Evolutionary conservation across 306 rosid species (phyloP).

Genomic region (Ceratonia siliqua): DNA sequence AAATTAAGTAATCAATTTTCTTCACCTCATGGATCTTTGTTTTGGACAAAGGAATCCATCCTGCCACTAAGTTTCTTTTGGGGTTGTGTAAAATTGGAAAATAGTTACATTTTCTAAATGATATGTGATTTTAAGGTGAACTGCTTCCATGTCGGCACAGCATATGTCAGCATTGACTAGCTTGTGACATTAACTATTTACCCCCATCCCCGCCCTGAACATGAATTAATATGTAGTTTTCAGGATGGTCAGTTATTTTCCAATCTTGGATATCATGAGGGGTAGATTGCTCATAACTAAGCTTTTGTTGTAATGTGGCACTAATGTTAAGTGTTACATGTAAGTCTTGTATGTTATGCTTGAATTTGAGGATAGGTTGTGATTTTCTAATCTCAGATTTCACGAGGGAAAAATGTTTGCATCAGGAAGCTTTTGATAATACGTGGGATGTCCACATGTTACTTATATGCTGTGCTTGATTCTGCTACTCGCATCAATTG

Average conservation of each 20-base stretch:
- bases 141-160: background rate
- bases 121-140: background rate
- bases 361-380: background rate
- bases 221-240: background rate
- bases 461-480: constrained; percentile 11
- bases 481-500: background rate
- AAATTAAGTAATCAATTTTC: background rate
- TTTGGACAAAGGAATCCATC: background rate
- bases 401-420: background rate
- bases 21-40: background rate
- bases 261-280: background rate
- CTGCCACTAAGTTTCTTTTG: background rate
- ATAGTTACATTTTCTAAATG: background rate
- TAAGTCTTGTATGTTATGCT: background rate
- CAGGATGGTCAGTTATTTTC: background rate
- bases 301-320: background rate
- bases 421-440: background rate
- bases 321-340: background rate
- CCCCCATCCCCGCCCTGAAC: background rate
- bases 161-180: background rate
- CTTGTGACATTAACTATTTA: background rate
- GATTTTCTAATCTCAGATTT: background rate
- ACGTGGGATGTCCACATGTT: background rate
- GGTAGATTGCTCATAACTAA: background rate
- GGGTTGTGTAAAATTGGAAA: background rate